phyloP scores from a whole-genome alignment of 305 asterid species.

The Solanum chacoense region DNA sequence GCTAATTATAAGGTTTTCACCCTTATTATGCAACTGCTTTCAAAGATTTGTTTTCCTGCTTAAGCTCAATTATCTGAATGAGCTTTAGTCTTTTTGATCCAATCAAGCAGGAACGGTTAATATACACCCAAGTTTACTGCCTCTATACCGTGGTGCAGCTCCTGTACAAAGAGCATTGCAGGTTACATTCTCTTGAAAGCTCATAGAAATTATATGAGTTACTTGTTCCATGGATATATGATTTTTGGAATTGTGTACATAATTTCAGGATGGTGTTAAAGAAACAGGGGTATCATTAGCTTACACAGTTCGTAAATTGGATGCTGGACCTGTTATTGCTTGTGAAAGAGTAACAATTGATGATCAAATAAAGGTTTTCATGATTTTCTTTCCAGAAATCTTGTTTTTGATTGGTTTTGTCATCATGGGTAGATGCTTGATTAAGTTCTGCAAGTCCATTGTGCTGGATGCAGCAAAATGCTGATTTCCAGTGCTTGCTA shows the following conservation, averaged over 20 bases:
- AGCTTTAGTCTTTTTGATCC: constrained; percentile 12
- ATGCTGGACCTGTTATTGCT: constrained; percentile 90
- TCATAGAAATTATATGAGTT: background rate
- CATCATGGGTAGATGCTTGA: background rate
- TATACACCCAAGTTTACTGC: constrained; percentile 89
- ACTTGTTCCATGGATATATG: background rate
- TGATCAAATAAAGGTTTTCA: constrained; percentile 64
- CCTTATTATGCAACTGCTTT: background rate
- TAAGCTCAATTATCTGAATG: background rate
- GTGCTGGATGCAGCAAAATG: background rate
- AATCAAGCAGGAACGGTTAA: constrained; percentile 74
- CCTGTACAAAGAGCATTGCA: constrained; percentile 96
- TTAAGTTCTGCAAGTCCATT: background rate
- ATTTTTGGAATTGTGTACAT: background rate
- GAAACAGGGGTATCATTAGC: constrained; percentile 96
- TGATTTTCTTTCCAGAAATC: background rate
- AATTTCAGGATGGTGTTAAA: constrained; percentile 68
- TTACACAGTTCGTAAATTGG: constrained; percentile 77
- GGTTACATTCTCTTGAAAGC: constrained; percentile 24
- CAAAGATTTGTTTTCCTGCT: background rate
- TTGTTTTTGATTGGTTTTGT: background rate
- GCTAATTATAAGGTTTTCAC: background rate
- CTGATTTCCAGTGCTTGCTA: background rate
- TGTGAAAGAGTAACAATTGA: constrained; percentile 43
- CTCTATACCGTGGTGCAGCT: constrained; percentile 95